These are phyloP conservation scores for Rubroshorea leprosula DNA, from an alignment of 345 rosid species.

Conservation along the genomic window DNA sequence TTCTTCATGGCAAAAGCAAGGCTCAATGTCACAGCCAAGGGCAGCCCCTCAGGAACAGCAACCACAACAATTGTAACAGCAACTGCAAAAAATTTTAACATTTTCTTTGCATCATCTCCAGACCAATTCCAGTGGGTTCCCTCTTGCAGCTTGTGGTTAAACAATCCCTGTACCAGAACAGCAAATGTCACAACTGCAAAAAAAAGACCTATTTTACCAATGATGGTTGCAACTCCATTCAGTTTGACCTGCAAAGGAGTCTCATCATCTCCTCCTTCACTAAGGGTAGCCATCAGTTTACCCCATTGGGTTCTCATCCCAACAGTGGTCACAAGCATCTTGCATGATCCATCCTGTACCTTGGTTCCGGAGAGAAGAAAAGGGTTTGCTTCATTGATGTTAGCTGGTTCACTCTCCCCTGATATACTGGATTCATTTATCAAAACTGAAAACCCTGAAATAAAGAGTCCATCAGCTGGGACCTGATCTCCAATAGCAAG, in stretches of 20 bases:
- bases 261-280: conserved; percentile 71
- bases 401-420: conserved; percentile 60
- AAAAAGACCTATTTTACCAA: conserved; percentile 70
- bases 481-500: conserved; percentile 72
- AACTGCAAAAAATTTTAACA: conserved; percentile 68
- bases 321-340: conserved; percentile 79
- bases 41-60: conserved; percentile 93
- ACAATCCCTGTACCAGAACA: conserved; percentile 68
- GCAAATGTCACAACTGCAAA: conserved; percentile 76
- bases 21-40: conserved; percentile 89
- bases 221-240: conserved; percentile 73
- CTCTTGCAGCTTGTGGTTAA: conserved; percentile 43
- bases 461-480: conserved; percentile 75
- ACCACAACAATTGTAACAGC: conserved; percentile 95
- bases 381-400: conserved; percentile 36
- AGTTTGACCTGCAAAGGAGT: conserved; percentile 86
- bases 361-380: conserved; percentile 76
- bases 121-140: conserved; percentile 55
- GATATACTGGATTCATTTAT: conserved; percentile 69
- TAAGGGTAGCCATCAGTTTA: conserved; percentile 73
- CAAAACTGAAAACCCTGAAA: conserved; percentile 49
- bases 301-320: conserved; percentile 96
- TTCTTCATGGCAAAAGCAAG: conserved; percentile 94
- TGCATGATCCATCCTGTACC: conserved; percentile 73
- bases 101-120: conserved; percentile 60